Evolutionary conservation across 2,329 filamentous ascomycete genomes (phyloP).

Genomic region (Claviceps pazoutovae): DNA sequence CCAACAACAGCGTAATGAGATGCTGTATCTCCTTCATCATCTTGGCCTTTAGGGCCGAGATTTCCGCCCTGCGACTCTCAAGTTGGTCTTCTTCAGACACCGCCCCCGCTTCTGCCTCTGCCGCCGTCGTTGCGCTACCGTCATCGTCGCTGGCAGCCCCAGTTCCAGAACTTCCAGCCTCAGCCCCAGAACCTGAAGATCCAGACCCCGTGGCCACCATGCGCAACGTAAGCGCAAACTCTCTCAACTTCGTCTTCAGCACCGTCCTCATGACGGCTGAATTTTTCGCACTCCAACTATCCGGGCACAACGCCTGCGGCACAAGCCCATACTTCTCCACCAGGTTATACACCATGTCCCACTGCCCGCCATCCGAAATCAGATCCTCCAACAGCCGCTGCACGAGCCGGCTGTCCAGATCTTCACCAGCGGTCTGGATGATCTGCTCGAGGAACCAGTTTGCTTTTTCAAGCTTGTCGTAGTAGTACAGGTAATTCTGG

Average conservation of each 20-base stretch:
- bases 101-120: no score
- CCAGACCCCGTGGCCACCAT: slow-evolving; percentile 8
- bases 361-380: slow-evolving; percentile 72
- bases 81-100: no score
- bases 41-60: slow-evolving; percentile 38
- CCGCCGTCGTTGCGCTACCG: background rate
- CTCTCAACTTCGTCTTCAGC: slow-evolving; percentile 74
- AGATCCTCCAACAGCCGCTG: slow-evolving; percentile 54
- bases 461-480: slow-evolving; percentile 84
- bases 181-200: no score
- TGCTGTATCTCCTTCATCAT: slow-evolving; percentile 72
- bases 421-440: slow-evolving; percentile 56
- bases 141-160: background rate
- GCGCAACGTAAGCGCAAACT: slow-evolving; percentile 65
- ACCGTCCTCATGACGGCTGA: slow-evolving; percentile 57
- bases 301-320: slow-evolving; percentile 68
- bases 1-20: slow-evolving; percentile 70
- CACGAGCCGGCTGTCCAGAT: slow-evolving; percentile 59
- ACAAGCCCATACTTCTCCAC: slow-evolving; percentile 83
- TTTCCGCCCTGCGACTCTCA: no score
- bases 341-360: slow-evolving; percentile 83
- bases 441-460: slow-evolving; percentile 83
- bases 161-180: background rate
- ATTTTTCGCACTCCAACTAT: slow-evolving; percentile 64
- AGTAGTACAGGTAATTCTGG: slow-evolving; percentile 80